A percentile compares a stretch with the other conserved stretches of the same genome.
Evolutionary conservation across 768 basidiomycete genomes (phyloP).

Genomic region (Brasilioporus rufonigricans): DNA sequence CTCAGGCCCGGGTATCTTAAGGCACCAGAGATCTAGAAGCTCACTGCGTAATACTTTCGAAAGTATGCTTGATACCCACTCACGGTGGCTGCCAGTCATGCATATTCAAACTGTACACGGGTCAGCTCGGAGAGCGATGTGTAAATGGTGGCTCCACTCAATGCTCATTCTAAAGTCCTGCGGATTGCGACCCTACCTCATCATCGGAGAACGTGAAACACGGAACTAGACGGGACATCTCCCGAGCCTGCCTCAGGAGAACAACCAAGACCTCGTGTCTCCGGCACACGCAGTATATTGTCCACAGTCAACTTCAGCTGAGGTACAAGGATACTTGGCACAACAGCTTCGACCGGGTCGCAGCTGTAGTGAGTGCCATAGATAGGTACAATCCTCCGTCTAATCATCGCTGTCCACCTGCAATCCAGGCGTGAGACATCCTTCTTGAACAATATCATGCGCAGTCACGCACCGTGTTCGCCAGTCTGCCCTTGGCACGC

Average conservation of each 20-base stretch:
- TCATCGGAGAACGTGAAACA: neutral
- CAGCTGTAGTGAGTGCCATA: neutral
- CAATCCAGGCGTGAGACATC: neutral
- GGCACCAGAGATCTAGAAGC: no score
- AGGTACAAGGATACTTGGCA: neutral
- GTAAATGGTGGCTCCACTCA: neutral
- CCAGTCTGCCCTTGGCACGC: conserved; percentile 62
- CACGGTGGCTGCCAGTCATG: neutral
- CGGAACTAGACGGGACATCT: neutral
- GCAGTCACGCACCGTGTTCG: conserved; percentile 36
- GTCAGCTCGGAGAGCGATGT: neutral
- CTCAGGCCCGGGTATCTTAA: neutral
- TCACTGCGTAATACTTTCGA: no score
- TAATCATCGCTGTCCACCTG: conserved; percentile 32
- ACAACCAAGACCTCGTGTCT: no score
- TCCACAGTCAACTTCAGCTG: neutral
- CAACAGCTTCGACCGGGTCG: neutral
- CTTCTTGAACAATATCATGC: neutral
- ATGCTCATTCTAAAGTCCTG: neutral
- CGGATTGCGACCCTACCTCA: neutral
- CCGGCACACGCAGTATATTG: neutral
- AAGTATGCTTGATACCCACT: no score
- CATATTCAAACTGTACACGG: neutral
- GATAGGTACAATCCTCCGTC: neutral
- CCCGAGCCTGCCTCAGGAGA: no score